phyloP scores from a whole-genome alignment of 371 early-diverging fungal genomes.

The Mucor plumbeus region DNA sequence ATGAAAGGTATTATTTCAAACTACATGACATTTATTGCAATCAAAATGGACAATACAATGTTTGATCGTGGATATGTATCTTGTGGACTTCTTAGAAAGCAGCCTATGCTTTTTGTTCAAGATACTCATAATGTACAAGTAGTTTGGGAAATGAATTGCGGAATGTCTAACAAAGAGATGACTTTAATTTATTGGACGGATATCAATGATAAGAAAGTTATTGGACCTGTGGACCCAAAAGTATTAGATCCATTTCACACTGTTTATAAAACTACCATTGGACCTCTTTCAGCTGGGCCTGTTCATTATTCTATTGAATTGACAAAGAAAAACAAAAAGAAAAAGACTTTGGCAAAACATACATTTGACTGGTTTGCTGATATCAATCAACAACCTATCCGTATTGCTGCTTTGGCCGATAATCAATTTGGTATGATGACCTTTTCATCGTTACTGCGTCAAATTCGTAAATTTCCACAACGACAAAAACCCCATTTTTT shows the following conservation, averaged over 20 bases:
- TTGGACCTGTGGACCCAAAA: slow-evolving; percentile 29
- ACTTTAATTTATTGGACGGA: slow-evolving; percentile 32
- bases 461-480: slow-evolving; percentile 36
- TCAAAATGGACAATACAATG: slow-evolving; percentile 57
- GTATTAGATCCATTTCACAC: slow-evolving; percentile 54
- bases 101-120: slow-evolving; percentile 61
- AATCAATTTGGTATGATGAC: slow-evolving; percentile 65
- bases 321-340: slow-evolving; percentile 9
- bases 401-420: slow-evolving; percentile 64
- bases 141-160: slow-evolving; percentile 69
- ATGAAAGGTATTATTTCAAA: slow-evolving; percentile 41
- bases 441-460: slow-evolving; percentile 54
- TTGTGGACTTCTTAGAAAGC: slow-evolving; percentile 59
- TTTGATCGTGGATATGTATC: slow-evolving; percentile 57
- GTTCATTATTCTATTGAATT: slow-evolving; percentile 18
- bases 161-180: slow-evolving; percentile 48
- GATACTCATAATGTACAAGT: slow-evolving; percentile 58
- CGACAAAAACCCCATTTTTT: slow-evolving; percentile 51
- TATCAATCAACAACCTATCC: slow-evolving; percentile 46
- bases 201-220: slow-evolving; percentile 2
- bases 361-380: slow-evolving; percentile 37
- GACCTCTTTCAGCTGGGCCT: slow-evolving; percentile 37
- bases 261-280: slow-evolving; percentile 57
- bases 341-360: slow-evolving; percentile 36
- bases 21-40: slow-evolving; percentile 45